Evolutionary conservation across 176 grass and related monocot genomes (phyloP), one percentile per base, ranked within the genome.

Genomic region (Rhynchospora breviuscula): DNA sequence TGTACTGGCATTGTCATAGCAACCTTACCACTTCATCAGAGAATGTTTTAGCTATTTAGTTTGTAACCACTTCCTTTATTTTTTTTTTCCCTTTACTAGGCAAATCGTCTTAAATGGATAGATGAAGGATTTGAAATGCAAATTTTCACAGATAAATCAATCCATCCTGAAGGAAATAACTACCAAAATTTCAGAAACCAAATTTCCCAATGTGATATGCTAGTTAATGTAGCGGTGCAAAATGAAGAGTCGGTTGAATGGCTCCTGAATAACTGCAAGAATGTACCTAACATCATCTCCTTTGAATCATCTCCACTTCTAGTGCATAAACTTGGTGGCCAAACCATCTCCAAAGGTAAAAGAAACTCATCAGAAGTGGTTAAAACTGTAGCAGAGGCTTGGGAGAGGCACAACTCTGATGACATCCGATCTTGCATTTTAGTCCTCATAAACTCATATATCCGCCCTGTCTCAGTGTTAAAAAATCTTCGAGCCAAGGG

Each of bases 331-430:
- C 80, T 98, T 66, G 92, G 92, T 76, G 90, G 86, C 49, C 85
- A 33, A 79, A 85, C 47, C 80, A 80, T 91, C 87, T 53, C 68
- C 79, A 85, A 83, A 73, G 79, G 44, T 14, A 29, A 51, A 61
- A 84, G 85, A 29, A 84, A 91, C 88, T 91, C 91, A 3, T 3
- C 51, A 62, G 89, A 93, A 91, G 59, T 91, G 49, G 81, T 94
- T 73, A 89, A 93, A 81, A 91, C 90, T 49, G 81, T 93, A 79
- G 91, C 87, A 59, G 90, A 90, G 81, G 92, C 95, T 22, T 98
- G 92, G 95, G 92, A 93, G 87, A 93, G 95, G 81, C 89, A 93
- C 75, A 93, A 98, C 88, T 91, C 95, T 71, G 95, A 98, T 83
- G 95, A 95, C 81, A 98, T 98, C 83, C 94, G 92, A 25, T 93